Evolutionary conservation across 192 early-diverging fungal species (phyloP).

Genomic region (Mycoemilia scoparia): DNA sequence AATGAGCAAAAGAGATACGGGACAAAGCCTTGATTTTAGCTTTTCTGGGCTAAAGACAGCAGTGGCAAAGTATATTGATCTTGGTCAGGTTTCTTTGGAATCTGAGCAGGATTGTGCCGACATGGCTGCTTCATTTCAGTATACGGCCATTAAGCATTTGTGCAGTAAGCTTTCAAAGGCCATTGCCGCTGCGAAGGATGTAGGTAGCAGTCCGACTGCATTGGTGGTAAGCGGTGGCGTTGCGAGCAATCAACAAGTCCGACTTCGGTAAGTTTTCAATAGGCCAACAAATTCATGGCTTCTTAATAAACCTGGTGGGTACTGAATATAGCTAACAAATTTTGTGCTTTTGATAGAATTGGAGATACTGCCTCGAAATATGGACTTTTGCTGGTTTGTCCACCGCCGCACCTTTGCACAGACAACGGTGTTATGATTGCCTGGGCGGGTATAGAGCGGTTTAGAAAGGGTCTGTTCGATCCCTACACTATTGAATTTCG

Average conservation of each 20-base stretch:
- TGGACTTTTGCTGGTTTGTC: conserved; percentile 39
- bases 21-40: conserved; percentile 37
- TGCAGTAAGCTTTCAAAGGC: conserved; percentile 43
- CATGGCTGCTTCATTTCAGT: conserved; percentile 56
- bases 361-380: conserved; percentile 18
- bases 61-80: conserved; percentile 28
- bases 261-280: too few relatives aligned
- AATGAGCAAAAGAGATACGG: conserved; percentile 35
- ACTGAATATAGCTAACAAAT: neutral
- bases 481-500: conserved; percentile 51
- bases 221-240: conserved; percentile 63
- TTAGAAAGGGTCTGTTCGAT: conserved; percentile 41
- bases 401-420: conserved; percentile 57
- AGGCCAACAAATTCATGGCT: conserved; percentile 7
- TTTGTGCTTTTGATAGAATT: conserved; percentile 11
- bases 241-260: conserved; percentile 47
- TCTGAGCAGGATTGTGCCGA: conserved; percentile 28
- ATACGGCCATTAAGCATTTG: conserved; percentile 35
- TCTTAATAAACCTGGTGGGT: too few relatives aligned
- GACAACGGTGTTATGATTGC: conserved; percentile 79
- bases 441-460: conserved; percentile 62
- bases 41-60: conserved; percentile 60
- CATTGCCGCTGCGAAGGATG: conserved; percentile 17
- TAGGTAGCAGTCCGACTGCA: conserved; percentile 16
- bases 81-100: conserved; percentile 8